phyloP scores from a whole-genome alignment of 75 land plant species.

The Picea sitchensis region DNA sequence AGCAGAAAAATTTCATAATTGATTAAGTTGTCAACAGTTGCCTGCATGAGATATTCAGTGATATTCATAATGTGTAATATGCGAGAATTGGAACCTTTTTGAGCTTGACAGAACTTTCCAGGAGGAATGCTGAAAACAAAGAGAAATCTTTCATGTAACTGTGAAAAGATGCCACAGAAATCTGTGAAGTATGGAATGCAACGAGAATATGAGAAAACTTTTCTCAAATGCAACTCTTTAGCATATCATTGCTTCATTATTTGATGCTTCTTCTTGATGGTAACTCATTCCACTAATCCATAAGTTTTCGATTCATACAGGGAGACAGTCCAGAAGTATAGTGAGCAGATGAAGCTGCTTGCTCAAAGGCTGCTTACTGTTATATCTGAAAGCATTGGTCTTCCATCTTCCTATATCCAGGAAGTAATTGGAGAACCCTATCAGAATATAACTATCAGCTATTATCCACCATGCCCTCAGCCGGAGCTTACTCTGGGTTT shows the following conservation, averaged over 20 bases:
- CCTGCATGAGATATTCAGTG: no score
- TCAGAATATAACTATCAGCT: slow-evolving; percentile 93
- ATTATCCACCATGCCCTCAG: slow-evolving; percentile 92
- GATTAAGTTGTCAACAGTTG: not conserved
- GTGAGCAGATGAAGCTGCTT: slow-evolving; percentile 55
- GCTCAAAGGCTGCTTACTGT: slow-evolving; percentile 50
- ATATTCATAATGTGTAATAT: no score
- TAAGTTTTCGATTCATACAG: slow-evolving; percentile 18
- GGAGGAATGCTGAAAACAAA: not conserved
- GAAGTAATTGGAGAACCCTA: slow-evolving; percentile 80
- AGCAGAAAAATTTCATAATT: not conserved
- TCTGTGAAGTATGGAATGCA: slow-evolving; percentile 1
- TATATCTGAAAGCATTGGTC: slow-evolving; percentile 66
- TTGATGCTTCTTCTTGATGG: not conserved
- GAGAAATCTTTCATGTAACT: not conserved
- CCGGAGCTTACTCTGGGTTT: slow-evolving; percentile 87
- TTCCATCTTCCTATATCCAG: slow-evolving; percentile 42
- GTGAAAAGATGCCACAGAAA: not conserved
- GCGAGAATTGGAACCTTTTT: no score
- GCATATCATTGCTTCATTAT: not conserved
- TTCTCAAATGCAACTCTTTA: not conserved
- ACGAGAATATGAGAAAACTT: not conserved
- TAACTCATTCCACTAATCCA: not conserved
- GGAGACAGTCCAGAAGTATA: slow-evolving; percentile 54
- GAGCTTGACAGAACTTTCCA: no score